These are phyloP conservation scores for Clarireedia monteithiana DNA, from an alignment of 2,329 filamentous ascomycete genomes.

Conservation along the genomic window DNA sequence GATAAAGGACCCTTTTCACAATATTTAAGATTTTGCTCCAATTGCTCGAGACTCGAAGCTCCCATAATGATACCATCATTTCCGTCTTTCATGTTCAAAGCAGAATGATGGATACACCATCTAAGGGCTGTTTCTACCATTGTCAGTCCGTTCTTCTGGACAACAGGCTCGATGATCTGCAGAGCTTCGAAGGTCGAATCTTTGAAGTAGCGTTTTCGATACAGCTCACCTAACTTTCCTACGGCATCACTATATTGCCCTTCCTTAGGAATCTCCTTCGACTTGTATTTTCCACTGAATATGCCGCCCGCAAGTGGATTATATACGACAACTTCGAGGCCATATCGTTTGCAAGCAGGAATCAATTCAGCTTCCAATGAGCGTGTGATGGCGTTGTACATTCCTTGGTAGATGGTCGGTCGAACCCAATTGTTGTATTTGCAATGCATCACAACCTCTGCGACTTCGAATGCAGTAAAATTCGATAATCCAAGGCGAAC, in stretches of 20 bases:
- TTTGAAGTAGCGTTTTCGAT: conserved; percentile 55
- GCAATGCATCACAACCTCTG: conserved; percentile 74
- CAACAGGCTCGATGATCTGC: conserved; percentile 49
- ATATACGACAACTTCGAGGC: conserved; percentile 71
- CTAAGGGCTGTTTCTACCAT: conserved; percentile 53
- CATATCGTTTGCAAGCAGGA: conserved; percentile 65
- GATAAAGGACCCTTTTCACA: conserved; percentile 50
- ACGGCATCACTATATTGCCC: conserved; percentile 61
- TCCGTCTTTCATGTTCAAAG: conserved; percentile 42
- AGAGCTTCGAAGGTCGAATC: conserved; percentile 55
- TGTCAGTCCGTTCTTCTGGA: conserved; percentile 49
- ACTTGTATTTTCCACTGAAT: conserved; percentile 63
- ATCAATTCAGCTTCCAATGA: conserved; percentile 70
- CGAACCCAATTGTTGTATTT: conserved; percentile 71
- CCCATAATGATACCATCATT: conserved; percentile 37
- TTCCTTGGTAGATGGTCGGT: conserved; percentile 66
- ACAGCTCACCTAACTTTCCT: conserved; percentile 37
- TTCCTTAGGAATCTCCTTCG: conserved; percentile 40
- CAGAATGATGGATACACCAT: conserved; percentile 52
- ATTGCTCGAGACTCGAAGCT: conserved; percentile 33
- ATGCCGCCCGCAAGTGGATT: conserved; percentile 77
- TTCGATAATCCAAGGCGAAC: conserved; percentile 73
- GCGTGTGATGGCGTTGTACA: conserved; percentile 77
- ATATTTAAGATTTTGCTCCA: conserved; percentile 35
- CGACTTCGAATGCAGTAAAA: conserved; percentile 81